phyloP scores from a whole-genome alignment of 176 grass and related monocot species.

The Saccharum spontaneum region DNA sequence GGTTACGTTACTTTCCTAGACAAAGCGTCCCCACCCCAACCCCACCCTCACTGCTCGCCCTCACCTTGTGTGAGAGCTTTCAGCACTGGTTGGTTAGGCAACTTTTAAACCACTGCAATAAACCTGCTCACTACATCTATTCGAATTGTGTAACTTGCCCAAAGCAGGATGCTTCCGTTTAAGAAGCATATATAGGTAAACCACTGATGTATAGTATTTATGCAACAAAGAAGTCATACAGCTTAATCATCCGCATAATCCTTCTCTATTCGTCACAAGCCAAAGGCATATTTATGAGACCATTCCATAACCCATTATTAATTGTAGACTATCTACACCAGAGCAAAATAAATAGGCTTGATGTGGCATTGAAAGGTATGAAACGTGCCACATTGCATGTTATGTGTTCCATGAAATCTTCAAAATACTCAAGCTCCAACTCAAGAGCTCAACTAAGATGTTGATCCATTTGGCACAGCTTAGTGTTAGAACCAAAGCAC shows the following conservation, averaged over 20 bases:
- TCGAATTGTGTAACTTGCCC: too few species aligned
- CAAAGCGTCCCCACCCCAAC: too few species aligned
- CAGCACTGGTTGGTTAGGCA: background rate
- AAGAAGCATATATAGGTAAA: background rate
- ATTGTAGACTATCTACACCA: constrained; percentile 28
- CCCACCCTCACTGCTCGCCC: background rate
- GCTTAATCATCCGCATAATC: background rate
- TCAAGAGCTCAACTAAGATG: too few species aligned
- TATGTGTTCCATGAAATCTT: background rate
- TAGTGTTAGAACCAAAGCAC: too few species aligned
- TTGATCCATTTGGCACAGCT: too few species aligned
- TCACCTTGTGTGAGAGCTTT: background rate
- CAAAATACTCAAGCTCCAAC: too few species aligned
- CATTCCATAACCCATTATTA: constrained; percentile 38
- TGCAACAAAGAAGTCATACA: background rate
- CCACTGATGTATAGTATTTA: background rate
- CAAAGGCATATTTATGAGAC: background rate
- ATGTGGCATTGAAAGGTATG: constrained; percentile 15
- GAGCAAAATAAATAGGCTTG: background rate
- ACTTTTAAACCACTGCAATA: background rate
- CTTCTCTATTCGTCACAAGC: background rate
- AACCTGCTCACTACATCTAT: background rate
- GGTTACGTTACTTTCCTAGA: too few species aligned
- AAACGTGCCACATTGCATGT: background rate
- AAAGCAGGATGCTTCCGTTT: background rate